Percentiles rank a stretch among this genome's conserved stretches.
These are phyloP conservation scores for Sporothrix globosa DNA, from an alignment of 2,329 filamentous ascomycete species.

Conservation along the genomic window DNA sequence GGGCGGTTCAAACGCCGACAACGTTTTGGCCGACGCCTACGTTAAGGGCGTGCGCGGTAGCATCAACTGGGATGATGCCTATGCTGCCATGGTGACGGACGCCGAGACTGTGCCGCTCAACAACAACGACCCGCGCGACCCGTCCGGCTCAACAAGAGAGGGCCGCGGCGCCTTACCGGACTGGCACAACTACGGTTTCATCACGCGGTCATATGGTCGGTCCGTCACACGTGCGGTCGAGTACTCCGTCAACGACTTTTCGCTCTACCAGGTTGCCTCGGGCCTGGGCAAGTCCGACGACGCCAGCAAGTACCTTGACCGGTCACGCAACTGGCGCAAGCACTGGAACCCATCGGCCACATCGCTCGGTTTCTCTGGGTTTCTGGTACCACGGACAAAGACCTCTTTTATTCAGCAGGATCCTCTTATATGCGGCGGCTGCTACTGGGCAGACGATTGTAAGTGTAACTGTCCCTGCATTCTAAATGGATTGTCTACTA, in stretches of 20 bases:
- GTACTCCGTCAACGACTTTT: constrained; percentile 67
- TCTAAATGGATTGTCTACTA: neutral
- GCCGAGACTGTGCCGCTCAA: constrained; percentile 65
- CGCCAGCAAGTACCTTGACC: constrained; percentile 61
- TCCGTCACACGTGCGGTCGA: constrained; percentile 68
- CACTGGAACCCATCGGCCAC: constrained; percentile 66
- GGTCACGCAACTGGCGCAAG: constrained; percentile 71
- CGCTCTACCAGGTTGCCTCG: constrained; percentile 64
- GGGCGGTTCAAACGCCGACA: constrained; percentile 71
- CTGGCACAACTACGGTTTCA: constrained; percentile 67
- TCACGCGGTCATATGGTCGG: constrained; percentile 63
- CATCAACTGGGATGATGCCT: constrained; percentile 67
- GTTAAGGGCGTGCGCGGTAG: constrained; percentile 66
- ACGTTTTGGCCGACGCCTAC: constrained; percentile 72
- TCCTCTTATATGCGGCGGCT: constrained; percentile 62
- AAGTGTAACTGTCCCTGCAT: neutral
- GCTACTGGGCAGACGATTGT: constrained; percentile 63
- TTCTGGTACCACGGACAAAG: constrained; percentile 63
- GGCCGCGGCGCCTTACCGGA: constrained; percentile 70
- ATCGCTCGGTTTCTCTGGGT: constrained; percentile 65
- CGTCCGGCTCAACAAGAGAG: constrained; percentile 65
- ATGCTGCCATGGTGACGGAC: constrained; percentile 66
- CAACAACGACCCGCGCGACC: constrained; percentile 60
- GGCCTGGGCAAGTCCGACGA: constrained; percentile 56
- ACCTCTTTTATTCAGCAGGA: constrained; percentile 49